phyloP scores from a whole-genome alignment of 2,329 filamentous ascomycete genomes.

The Calonectria crousiana region DNA sequence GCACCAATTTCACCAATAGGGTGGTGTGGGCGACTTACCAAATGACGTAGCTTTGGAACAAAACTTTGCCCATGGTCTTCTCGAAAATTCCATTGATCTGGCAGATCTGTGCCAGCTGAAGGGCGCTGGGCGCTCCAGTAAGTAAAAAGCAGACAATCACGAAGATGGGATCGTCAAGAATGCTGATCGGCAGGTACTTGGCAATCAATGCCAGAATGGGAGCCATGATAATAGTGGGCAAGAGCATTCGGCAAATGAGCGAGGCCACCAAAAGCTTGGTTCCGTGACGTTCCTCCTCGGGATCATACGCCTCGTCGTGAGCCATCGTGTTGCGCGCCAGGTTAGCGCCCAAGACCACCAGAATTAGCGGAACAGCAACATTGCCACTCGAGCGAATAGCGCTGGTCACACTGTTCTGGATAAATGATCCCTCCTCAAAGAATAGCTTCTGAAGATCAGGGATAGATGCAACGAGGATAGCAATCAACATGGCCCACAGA shows the following conservation, averaged over 20 bases:
- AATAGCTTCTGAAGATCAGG: slow-evolving; percentile 86
- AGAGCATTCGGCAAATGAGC: slow-evolving; percentile 88
- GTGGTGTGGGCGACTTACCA: slow-evolving; percentile 71
- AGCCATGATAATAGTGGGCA: slow-evolving; percentile 93
- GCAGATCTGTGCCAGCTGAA: slow-evolving; percentile 97
- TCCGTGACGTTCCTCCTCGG: slow-evolving; percentile 76
- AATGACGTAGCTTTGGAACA: slow-evolving; percentile 91
- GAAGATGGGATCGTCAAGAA: slow-evolving; percentile 97
- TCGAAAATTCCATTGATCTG: slow-evolving; percentile 98
- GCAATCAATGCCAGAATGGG: slow-evolving; percentile 88
- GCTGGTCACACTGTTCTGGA: slow-evolving; percentile 92
- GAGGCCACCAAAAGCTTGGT: slow-evolving; percentile 88
- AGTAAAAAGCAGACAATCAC: slow-evolving; percentile 98
- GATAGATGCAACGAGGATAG: slow-evolving; percentile 91
- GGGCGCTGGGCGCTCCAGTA: slow-evolving; percentile 90
- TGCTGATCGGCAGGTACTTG: slow-evolving; percentile 92
- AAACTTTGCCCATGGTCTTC: slow-evolving; percentile 89
- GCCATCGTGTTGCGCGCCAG: slow-evolving; percentile 91
- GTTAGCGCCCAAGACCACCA: slow-evolving; percentile 95
- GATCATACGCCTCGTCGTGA: slow-evolving; percentile 70
- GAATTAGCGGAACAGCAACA: slow-evolving; percentile 93
- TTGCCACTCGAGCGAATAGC: slow-evolving; percentile 87
- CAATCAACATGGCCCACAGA: slow-evolving; percentile 94
- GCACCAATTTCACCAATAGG: slow-evolving; percentile 21
- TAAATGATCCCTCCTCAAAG: slow-evolving; percentile 88